phyloP scores from a whole-genome alignment of 163 green algal genomes.

The Trebouxia gelatinosa region DNA sequence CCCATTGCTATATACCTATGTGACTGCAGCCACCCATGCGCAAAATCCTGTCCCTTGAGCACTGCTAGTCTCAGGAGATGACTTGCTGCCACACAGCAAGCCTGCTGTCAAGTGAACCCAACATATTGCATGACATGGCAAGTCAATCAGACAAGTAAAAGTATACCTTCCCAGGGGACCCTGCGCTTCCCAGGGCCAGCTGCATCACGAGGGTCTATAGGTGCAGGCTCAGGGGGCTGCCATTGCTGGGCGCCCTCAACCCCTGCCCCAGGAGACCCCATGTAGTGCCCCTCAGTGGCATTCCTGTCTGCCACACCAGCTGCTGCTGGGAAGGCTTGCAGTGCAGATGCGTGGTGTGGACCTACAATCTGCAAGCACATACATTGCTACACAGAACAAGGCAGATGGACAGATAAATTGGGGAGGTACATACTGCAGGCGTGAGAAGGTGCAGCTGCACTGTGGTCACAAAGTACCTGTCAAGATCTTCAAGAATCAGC shows the following conservation, averaged over 20 bases:
- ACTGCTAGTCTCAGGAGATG: too few relatives aligned
- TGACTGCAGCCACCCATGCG: too few relatives aligned
- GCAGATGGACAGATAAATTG: background rate
- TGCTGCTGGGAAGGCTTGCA: conserved; percentile 4
- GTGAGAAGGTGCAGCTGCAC: background rate
- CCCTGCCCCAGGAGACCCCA: conserved; percentile 4
- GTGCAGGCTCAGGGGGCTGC: conserved; percentile 1
- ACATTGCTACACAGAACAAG: background rate
- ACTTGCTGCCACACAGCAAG: too few relatives aligned
- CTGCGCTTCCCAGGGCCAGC: conserved; percentile 12
- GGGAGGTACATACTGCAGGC: background rate
- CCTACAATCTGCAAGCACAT: conserved; percentile 2
- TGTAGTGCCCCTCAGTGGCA: background rate
- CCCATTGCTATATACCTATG: too few relatives aligned
- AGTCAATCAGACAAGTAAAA: too few relatives aligned
- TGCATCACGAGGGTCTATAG: conserved; percentile 8
- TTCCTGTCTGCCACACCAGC: conserved; percentile 26
- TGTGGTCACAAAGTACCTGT: conserved; percentile 2
- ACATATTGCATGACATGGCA: too few relatives aligned
- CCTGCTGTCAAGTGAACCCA: too few relatives aligned
- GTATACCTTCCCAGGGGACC: conserved; percentile 19
- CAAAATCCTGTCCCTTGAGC: too few relatives aligned
- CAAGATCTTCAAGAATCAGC: conserved; percentile 25
- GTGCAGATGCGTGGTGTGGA: conserved; percentile 14
- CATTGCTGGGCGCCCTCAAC: conserved; percentile 22